A percentile compares a stretch with the other conserved stretches of the same genome.
These are phyloP conservation scores for Kazachstania taianensis DNA, from an alignment of 805 yeast species.

Conservation along the genomic window DNA sequence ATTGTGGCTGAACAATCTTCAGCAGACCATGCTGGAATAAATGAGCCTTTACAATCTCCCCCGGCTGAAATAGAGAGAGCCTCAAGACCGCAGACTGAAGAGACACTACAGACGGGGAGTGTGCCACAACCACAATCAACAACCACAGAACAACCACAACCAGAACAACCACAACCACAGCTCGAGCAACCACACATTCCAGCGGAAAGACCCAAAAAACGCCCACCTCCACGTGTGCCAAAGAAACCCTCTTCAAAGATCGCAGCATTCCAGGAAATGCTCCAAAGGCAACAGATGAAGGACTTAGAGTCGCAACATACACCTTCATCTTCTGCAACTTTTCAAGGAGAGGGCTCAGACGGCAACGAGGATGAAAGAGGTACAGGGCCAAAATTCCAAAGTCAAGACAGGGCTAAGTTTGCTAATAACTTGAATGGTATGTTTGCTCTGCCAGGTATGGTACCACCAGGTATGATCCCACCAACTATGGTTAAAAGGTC, in stretches of 20 bases:
- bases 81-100: no score
- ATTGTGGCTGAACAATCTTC: no score
- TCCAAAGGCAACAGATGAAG: slow-evolving; percentile 41
- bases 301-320: slow-evolving; percentile 40
- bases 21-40: no score
- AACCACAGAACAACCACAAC: no score
- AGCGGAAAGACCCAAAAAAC: slow-evolving; percentile 10
- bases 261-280: slow-evolving; percentile 74
- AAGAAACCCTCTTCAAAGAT: slow-evolving; percentile 70
- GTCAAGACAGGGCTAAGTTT: slow-evolving; percentile 31
- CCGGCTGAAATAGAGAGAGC: no score
- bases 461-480: slow-evolving; percentile 27
- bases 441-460: slow-evolving; percentile 48
- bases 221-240: slow-evolving; percentile 57
- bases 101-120: no score
- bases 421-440: slow-evolving; percentile 52
- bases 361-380: not conserved
- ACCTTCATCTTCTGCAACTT: slow-evolving; percentile 3
- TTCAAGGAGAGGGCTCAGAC: slow-evolving; percentile 3
- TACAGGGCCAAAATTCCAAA: not conserved
- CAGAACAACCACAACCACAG: no score
- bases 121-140: no score
- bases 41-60: no score
- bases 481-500: slow-evolving; percentile 14
- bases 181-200: slow-evolving; percentile 10